Percentiles rank a stretch among this genome's conserved stretches.
phyloP scores from a whole-genome alignment of 352 stramenopile species.

The Globisporangium emineosum region DNA sequence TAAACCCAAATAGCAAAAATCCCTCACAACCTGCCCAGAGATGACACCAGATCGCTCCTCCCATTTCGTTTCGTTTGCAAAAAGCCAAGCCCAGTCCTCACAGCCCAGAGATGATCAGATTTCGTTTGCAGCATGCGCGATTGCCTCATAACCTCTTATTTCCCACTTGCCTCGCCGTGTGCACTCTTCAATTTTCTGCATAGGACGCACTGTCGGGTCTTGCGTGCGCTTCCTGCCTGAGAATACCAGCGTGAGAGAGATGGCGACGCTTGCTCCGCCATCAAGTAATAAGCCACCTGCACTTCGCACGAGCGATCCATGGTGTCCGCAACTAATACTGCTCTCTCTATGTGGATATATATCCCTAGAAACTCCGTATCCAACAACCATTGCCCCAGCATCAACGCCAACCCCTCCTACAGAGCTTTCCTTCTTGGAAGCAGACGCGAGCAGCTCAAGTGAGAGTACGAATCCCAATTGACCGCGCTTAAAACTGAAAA shows the following conservation, averaged over 20 bases:
- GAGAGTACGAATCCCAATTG: slow-evolving; percentile 33
- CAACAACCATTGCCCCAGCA: not conserved
- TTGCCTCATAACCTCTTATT: no score
- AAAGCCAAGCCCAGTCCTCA: no score
- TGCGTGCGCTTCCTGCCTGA: no score
- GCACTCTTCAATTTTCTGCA: not conserved
- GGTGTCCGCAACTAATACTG: not conserved
- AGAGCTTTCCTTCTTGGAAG: not conserved
- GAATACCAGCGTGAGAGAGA: not conserved
- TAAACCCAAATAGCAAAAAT: no score
- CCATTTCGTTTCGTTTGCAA: not conserved
- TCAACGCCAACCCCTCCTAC: not conserved
- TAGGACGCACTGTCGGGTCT: not conserved
- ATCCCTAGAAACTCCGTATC: not conserved
- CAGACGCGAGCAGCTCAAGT: slow-evolving; percentile 17
- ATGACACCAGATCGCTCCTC: not conserved
- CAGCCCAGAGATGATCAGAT: no score
- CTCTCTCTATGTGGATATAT: not conserved
- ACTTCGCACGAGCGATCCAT: not conserved
- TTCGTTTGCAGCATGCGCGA: no score
- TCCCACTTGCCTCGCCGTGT: no score
- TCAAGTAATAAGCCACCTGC: not conserved
- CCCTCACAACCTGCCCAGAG: not conserved
- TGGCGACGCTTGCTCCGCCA: not conserved
- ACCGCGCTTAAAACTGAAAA: slow-evolving; percentile 31